Evolutionary conservation across 352 stramenopile genomes (phyloP).

Genomic region (Globisporangium nunn): DNA sequence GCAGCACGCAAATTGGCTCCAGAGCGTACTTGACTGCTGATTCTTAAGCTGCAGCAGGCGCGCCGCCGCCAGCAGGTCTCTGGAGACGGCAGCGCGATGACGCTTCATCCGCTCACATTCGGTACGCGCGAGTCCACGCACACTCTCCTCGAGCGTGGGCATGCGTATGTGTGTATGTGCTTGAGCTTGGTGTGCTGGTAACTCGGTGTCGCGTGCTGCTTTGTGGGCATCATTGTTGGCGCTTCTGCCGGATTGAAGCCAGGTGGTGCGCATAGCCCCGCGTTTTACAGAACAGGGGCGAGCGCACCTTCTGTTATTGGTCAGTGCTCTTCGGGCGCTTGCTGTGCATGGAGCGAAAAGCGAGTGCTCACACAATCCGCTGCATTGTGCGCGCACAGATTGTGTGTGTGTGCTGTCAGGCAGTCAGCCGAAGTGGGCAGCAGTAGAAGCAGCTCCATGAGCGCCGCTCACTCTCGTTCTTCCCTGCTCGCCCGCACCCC

Average conservation of each 20-base stretch:
- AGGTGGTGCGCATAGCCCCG: not conserved
- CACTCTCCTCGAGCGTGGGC: no score
- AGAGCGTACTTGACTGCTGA: no score
- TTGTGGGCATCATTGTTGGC: not conserved
- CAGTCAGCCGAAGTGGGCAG: not conserved
- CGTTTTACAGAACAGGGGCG: not conserved
- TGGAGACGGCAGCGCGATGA: no score
- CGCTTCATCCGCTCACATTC: no score
- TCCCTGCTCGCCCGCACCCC: constrained; percentile 3
- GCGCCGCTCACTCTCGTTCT: constrained; percentile 6
- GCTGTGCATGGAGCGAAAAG: no score
- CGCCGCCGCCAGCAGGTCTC: no score
- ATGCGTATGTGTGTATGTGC: no score
- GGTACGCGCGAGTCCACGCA: no score
- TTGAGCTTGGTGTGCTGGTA: not conserved
- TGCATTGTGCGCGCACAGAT: not conserved
- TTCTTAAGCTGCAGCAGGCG: no score
- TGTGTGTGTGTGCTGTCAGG: not conserved
- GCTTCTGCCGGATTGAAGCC: constrained; percentile 1
- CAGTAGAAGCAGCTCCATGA: not conserved
- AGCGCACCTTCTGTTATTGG: not conserved
- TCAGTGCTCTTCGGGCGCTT: no score
- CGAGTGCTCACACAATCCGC: not conserved
- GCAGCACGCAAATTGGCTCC: not conserved
- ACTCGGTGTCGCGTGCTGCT: not conserved